These are phyloP conservation scores for Actinidia arguta DNA, from an alignment of 179 eudicot species.

Conservation along the genomic window DNA sequence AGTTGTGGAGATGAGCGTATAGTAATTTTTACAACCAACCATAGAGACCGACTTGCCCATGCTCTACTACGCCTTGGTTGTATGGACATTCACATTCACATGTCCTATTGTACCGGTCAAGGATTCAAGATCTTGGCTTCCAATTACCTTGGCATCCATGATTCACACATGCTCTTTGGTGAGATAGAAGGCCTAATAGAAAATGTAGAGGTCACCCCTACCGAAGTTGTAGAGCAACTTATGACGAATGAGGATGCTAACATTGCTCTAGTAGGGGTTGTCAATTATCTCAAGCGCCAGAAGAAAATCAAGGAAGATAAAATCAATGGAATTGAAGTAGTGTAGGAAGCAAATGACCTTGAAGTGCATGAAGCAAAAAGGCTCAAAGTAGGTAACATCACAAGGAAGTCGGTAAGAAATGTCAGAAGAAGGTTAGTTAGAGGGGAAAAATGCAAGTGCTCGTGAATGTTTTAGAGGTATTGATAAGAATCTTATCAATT, in stretches of 20 bases:
- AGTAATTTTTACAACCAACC: slow-evolving; percentile 57
- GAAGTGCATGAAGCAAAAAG: neutral
- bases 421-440: neutral
- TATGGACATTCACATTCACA: slow-evolving; percentile 63
- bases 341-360: too few species aligned
- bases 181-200: slow-evolving; percentile 36
- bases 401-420: neutral
- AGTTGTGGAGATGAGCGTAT: slow-evolving; percentile 62
- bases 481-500: too few species aligned
- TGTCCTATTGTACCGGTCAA: slow-evolving; percentile 47
- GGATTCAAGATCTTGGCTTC: slow-evolving; percentile 45
- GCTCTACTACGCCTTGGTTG: slow-evolving; percentile 61
- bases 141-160: slow-evolving; percentile 39
- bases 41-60: slow-evolving; percentile 52
- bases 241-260: slow-evolving; percentile 43
- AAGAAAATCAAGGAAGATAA: slow-evolving; percentile 10
- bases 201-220: slow-evolving; percentile 39
- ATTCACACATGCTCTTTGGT: slow-evolving; percentile 20
- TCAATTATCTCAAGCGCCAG: slow-evolving; percentile 36
- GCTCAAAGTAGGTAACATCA: neutral
- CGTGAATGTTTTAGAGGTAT: too few species aligned
- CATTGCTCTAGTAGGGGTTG: slow-evolving; percentile 35
- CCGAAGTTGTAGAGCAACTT: slow-evolving; percentile 51
- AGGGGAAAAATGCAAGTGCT: neutral
- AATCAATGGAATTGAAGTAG: neutral